A percentile compares a stretch with the other conserved stretches of the same genome.
These are phyloP conservation scores for Aristolochia contorta DNA, from an alignment of 164 flowering plant genomes.

Conservation along the genomic window DNA sequence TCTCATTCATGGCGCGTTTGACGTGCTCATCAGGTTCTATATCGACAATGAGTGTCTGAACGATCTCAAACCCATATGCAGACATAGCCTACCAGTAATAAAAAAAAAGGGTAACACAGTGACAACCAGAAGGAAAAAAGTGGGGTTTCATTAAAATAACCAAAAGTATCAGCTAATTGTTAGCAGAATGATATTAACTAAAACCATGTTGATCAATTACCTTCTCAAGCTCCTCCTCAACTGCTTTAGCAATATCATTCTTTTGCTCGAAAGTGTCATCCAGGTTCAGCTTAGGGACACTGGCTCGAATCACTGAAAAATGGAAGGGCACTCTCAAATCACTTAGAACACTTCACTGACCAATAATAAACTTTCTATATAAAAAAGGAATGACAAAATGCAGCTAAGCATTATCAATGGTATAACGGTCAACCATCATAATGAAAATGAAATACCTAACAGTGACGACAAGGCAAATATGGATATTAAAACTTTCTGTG, in stretches of 20 bases:
- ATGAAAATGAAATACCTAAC: too few relatives aligned
- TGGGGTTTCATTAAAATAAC: too few relatives aligned
- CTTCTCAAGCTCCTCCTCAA: constrained; percentile 73
- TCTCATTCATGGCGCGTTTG: constrained; percentile 90
- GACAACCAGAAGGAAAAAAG: not conserved
- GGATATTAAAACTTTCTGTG: too few relatives aligned
- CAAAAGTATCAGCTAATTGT: too few relatives aligned
- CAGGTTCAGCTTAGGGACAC: constrained; percentile 57
- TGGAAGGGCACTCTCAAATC: not conserved
- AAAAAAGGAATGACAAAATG: too few relatives aligned
- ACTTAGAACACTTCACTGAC: too few relatives aligned
- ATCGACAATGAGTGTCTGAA: constrained; percentile 73
- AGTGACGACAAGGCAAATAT: too few relatives aligned
- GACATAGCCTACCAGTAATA: constrained; percentile 35
- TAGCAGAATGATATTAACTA: not conserved
- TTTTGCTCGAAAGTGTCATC: constrained; percentile 74
- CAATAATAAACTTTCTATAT: too few relatives aligned
- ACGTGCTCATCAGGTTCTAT: constrained; percentile 83
- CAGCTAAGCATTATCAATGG: too few relatives aligned
- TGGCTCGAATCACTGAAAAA: constrained; percentile 58
- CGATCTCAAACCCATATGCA: constrained; percentile 83
- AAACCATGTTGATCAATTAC: constrained; percentile 10
- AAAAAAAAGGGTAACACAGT: too few relatives aligned
- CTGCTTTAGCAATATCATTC: constrained; percentile 68
- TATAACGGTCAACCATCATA: too few relatives aligned